phyloP scores from a whole-genome alignment of 768 basidiomycete genomes.

The Baorangia bicolor region DNA sequence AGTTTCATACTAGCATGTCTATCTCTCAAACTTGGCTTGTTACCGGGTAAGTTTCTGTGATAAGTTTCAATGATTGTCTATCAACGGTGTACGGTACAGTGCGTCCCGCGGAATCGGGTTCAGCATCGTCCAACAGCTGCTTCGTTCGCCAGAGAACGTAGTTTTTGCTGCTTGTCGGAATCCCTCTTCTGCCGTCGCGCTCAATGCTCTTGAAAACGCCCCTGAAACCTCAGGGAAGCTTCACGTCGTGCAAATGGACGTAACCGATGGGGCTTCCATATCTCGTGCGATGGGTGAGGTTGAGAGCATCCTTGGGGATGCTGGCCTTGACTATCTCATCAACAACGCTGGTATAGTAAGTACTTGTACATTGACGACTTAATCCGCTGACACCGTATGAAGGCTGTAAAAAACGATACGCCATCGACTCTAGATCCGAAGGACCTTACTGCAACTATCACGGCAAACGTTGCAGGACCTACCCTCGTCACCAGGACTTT shows the following conservation, averaged over 20 bases:
- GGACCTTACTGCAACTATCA: slow-evolving; percentile 24
- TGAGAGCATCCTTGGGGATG: slow-evolving; percentile 7
- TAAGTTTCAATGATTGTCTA: not conserved
- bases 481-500: slow-evolving; percentile 35
- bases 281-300: slow-evolving; percentile 17
- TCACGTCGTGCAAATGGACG: slow-evolving; percentile 35
- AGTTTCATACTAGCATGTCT: too few relatives aligned
- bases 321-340: slow-evolving; percentile 39
- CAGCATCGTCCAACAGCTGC: slow-evolving; percentile 1
- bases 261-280: slow-evolving; percentile 31
- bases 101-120: slow-evolving; percentile 11
- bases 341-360: slow-evolving; percentile 41
- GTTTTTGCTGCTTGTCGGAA: slow-evolving; percentile 11
- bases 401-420: slow-evolving; percentile 26
- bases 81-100: not conserved
- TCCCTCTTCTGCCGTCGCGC: not conserved
- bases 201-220: not conserved
- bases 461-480: slow-evolving; percentile 35
- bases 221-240: slow-evolving; percentile 12
- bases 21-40: slow-evolving; percentile 12
- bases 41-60: slow-evolving; percentile 4
- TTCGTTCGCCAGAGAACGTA: not conserved
- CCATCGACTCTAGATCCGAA: slow-evolving; percentile 28
- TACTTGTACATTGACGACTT: not conserved
- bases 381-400: not conserved